These are phyloP conservation scores for Tarenaya hassleriana DNA, from an alignment of 345 rosid genomes.

Conservation along the genomic window DNA sequence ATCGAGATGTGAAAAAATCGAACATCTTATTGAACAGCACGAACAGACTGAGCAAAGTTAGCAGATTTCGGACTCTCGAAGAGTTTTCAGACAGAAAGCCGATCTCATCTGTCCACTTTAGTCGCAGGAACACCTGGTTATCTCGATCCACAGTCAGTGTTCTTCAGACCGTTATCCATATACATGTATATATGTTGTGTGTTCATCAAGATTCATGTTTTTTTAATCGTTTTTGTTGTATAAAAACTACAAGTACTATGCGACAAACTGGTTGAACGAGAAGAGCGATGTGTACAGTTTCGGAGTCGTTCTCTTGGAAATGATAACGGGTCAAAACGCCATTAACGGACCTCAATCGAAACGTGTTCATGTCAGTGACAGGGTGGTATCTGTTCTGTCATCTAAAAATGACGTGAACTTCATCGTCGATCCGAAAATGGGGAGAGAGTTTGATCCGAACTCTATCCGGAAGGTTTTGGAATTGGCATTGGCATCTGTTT, in stretches of 20 bases:
- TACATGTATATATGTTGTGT: not conserved
- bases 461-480: constrained; percentile 32
- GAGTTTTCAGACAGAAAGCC: constrained; percentile 25
- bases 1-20: constrained; percentile 31
- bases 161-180: no score
- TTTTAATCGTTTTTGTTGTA: no score
- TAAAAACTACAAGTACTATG: constrained; percentile 24
- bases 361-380: constrained; percentile 32
- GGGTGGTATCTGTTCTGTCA: constrained; percentile 25
- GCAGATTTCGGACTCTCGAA: constrained; percentile 30
- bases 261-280: constrained; percentile 21
- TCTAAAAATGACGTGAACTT: constrained; percentile 35
- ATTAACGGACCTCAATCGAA: constrained; percentile 12
- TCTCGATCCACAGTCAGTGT: constrained; percentile 24
- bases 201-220: not conserved
- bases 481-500: constrained; percentile 23
- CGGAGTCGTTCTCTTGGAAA: constrained; percentile 28
- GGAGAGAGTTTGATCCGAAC: constrained; percentile 10
- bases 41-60: constrained; percentile 36
- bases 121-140: constrained; percentile 32
- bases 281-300: constrained; percentile 36
- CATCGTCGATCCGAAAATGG: constrained; percentile 17
- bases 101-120: constrained; percentile 17
- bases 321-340: constrained; percentile 19
- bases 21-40: constrained; percentile 33